These are phyloP conservation scores for Gossypium herbaceum DNA, from an alignment of 345 rosid species.

Conservation along the genomic window DNA sequence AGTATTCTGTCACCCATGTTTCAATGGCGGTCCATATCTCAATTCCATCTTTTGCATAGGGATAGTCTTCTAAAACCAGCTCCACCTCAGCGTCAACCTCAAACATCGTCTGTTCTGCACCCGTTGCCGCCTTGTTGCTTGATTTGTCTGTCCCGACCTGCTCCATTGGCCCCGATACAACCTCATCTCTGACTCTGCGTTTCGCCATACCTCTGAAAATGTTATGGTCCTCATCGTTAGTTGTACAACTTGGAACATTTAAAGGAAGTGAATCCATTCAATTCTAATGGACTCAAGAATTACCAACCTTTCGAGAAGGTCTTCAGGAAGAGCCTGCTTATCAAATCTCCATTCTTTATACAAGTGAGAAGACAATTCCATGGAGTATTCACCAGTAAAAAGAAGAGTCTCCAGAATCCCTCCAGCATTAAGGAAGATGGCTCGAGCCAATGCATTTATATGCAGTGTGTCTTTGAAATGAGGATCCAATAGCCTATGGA, in stretches of 20 bases:
- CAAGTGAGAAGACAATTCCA: constrained; percentile 51
- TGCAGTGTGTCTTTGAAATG: constrained; percentile 66
- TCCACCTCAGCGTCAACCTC: neutral
- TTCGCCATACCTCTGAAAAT: neutral
- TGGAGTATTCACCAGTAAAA: constrained; percentile 45
- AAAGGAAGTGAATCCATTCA: neutral
- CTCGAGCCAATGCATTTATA: constrained; percentile 51
- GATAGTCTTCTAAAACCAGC: constrained; percentile 29
- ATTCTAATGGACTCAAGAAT: neutral
- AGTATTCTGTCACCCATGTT: constrained; percentile 48
- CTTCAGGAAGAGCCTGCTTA: constrained; percentile 55
- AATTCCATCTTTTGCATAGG: constrained; percentile 58
- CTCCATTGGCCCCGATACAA: no score
- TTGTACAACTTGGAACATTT: no score
- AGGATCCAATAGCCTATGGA: constrained; percentile 49
- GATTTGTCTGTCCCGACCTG: no score
- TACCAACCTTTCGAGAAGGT: constrained; percentile 52
- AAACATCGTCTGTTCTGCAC: neutral
- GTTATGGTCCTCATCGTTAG: no score
- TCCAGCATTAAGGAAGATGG: constrained; percentile 44
- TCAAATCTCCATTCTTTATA: constrained; percentile 66
- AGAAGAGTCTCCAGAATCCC: constrained; percentile 56
- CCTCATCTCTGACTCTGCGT: neutral
- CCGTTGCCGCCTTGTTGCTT: neutral
- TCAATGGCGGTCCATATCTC: constrained; percentile 52